These are phyloP conservation scores for Senna tora DNA, from an alignment of 306 rosid genomes.

Conservation along the genomic window DNA sequence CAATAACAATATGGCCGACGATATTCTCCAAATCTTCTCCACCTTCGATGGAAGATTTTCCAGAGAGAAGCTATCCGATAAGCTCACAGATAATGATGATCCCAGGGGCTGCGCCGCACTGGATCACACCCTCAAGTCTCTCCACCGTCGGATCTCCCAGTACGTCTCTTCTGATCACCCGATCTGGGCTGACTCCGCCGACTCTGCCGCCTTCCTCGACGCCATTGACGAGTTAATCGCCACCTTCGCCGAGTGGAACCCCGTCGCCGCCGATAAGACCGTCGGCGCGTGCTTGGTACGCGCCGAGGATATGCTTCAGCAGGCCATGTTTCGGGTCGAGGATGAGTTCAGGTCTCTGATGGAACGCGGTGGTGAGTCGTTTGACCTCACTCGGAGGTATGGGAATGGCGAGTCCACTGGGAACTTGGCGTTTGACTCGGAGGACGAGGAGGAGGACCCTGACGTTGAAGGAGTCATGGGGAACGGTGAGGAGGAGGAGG, in stretches of 20 bases:
- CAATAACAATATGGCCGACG: conserved; percentile 74
- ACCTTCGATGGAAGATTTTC: conserved; percentile 84
- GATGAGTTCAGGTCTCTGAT: conserved; percentile 77
- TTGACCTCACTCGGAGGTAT: conserved; percentile 51
- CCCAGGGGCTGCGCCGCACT: conserved; percentile 54
- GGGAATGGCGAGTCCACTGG: conserved; percentile 52
- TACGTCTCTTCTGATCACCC: conserved; percentile 57
- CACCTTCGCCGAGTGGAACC: conserved; percentile 62
- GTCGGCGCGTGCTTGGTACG: conserved; percentile 59
- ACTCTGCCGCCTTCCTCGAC: conserved; percentile 67
- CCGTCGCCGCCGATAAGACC: conserved; percentile 57
- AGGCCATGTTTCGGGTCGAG: conserved; percentile 71
- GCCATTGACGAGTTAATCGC: conserved; percentile 64
- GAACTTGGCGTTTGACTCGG: conserved; percentile 53
- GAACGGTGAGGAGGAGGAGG: conserved; percentile 38
- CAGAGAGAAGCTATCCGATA: conserved; percentile 69
- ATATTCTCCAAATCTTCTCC: conserved; percentile 80
- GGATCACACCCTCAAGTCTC: conserved; percentile 56
- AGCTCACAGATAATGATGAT: conserved; percentile 37
- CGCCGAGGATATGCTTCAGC: conserved; percentile 74
- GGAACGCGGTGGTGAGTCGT: conserved; percentile 75
- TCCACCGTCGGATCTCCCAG: conserved; percentile 69
- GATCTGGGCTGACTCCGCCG: conserved; percentile 62
- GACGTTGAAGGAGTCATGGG: conserved; percentile 36
- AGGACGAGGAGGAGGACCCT: conserved; percentile 45